A percentile compares a stretch with the other conserved stretches of the same genome.
phyloP scores from a whole-genome alignment of 2,329 filamentous ascomycete species.

The Trichoderma sp. region DNA sequence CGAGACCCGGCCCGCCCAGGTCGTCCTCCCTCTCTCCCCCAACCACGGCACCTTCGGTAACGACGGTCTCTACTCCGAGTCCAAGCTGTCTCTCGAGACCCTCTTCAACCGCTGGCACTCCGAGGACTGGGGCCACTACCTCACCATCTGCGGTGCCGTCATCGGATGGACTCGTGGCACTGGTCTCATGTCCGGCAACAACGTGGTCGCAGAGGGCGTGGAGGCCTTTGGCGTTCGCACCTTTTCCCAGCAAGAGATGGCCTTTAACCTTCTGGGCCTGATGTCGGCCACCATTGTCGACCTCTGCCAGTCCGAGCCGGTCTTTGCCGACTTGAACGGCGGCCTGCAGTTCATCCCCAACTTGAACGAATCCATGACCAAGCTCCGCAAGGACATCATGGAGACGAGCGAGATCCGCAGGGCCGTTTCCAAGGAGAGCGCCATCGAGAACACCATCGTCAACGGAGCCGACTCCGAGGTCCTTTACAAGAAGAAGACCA shows the following conservation, averaged over 20 bases:
- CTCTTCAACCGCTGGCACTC: conserved; percentile 99
- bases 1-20: conserved; percentile 93
- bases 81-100: conserved; percentile 94
- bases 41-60: conserved; percentile 99
- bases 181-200: conserved; percentile 96
- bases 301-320: conserved; percentile 91
- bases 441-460: conserved; percentile 95
- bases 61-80: conserved; percentile 97
- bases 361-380: conserved; percentile 91
- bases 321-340: conserved; percentile 96
- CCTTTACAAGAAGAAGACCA: conserved; percentile 90
- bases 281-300: conserved; percentile 95
- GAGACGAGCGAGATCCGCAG: conserved; percentile 92
- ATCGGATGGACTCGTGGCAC: conserved; percentile 99
- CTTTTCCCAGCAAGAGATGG: conserved; percentile 99
- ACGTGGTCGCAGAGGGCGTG: conserved; percentile 94
- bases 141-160: conserved; percentile 96
- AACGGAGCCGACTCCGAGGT: conserved; percentile 91
- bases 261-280: conserved; percentile 93
- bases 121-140: conserved; percentile 95
- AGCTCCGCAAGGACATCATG: conserved; percentile 89
- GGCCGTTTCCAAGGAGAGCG: conserved; percentile 92
- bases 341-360: conserved; percentile 97
- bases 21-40: conserved; percentile 91
- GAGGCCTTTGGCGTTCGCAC: conserved; percentile 96